Percentiles rank a stretch among this genome's conserved stretches.
Conservation (phyloP, 2,329 filamentous ascomycete genomes). For the Xylariales sp. region DNA sequence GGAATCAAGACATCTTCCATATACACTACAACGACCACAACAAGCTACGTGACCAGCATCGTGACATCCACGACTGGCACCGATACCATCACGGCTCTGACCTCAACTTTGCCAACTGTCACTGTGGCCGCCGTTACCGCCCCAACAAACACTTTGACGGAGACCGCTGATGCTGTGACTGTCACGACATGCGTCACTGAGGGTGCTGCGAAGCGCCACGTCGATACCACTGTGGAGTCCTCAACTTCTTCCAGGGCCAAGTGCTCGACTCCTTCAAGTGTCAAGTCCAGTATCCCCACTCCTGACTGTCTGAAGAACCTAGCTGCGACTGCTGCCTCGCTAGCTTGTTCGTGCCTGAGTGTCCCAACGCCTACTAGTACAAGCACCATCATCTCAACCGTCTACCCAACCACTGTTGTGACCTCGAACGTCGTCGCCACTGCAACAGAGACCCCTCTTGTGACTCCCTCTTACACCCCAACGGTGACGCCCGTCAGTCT, state of each 20-base stretch:
- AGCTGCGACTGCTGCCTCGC: not conserved
- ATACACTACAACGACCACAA: not conserved
- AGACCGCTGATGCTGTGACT: conserved; percentile 4
- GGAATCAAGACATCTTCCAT: conserved; percentile 2
- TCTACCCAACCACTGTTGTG: conserved; percentile 1
- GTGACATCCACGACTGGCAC: conserved; percentile 4
- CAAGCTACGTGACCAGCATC: not conserved
- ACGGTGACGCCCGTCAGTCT: not conserved
- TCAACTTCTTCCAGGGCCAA: not conserved
- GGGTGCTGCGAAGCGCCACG: not conserved
- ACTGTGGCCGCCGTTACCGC: conserved; percentile 1
- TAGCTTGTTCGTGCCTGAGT: not conserved
- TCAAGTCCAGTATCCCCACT: conserved; percentile 1
- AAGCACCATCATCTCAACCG: conserved; percentile 3
- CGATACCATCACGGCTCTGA: conserved; percentile 1
- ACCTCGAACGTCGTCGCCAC: not conserved
- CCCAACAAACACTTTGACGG: conserved; percentile 2
- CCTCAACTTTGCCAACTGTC: not conserved
- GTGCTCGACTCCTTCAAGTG: too few species aligned
- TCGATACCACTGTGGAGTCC: not conserved
- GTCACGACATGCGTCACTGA: not conserved
- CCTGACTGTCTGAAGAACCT: conserved; percentile 4
- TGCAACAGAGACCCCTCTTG: not conserved
- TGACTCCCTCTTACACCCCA: not conserved
- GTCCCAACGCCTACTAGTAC: conserved; percentile 4